Conservation (phyloP, 371 early-diverging fungal species). For the Mucor piriformis region DNA sequence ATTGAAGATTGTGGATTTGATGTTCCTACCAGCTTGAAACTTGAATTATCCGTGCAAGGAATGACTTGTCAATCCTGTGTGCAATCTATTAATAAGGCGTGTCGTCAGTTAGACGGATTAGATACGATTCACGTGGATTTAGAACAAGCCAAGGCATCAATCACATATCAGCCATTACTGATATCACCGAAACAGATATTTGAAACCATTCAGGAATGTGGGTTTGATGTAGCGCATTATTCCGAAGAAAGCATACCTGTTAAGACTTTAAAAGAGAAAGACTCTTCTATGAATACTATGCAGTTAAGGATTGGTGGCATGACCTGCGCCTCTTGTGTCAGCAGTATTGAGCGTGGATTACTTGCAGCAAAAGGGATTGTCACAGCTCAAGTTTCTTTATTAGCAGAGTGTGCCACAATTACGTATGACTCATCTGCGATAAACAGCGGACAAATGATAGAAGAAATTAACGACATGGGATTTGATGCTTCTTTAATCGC, state of each 20-base stretch:
- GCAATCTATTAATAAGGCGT: conserved; percentile 56
- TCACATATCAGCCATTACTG: conserved; percentile 37
- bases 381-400: conserved; percentile 30
- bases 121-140: conserved; percentile 48
- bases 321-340: conserved; percentile 89
- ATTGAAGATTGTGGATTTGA: conserved; percentile 46
- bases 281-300: background rate
- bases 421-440: conserved; percentile 1
- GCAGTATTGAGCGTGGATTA: conserved; percentile 72
- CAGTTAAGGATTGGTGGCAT: conserved; percentile 58
- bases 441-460: background rate
- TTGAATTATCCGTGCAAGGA: conserved; percentile 57
- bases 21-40: conserved; percentile 13
- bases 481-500: conserved; percentile 72
- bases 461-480: conserved; percentile 68
- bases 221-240: conserved; percentile 36
- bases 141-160: conserved; percentile 44
- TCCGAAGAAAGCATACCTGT: background rate
- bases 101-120: conserved; percentile 9
- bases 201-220: conserved; percentile 58
- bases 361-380: conserved; percentile 58
- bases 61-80: conserved; percentile 88
- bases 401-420: conserved; percentile 76
- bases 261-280: background rate
- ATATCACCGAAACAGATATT: conserved; percentile 25